These are phyloP conservation scores for Asterophora lycoperdoides DNA, from an alignment of 768 basidiomycete species.

Conservation along the genomic window DNA sequence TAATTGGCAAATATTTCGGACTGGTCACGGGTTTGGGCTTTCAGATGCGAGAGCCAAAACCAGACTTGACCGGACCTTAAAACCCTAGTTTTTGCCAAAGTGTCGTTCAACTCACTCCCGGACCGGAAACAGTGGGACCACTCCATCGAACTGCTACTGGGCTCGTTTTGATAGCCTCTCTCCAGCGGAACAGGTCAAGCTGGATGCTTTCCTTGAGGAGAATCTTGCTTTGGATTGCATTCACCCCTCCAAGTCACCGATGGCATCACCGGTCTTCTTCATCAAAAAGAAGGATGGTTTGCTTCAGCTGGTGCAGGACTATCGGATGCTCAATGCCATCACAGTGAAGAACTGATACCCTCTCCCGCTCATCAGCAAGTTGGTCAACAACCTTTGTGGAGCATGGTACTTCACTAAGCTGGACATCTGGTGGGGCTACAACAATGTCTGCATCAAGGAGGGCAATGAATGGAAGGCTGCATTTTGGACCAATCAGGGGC, in stretches of 20 bases:
- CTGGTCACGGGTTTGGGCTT: no score
- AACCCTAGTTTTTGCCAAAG: no score
- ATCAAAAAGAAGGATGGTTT: constrained; percentile 22
- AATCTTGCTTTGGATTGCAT: constrained; percentile 16
- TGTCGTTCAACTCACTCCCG: no score
- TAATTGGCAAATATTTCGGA: no score
- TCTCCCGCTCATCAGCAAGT: constrained; percentile 25
- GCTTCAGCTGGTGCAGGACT: constrained; percentile 28
- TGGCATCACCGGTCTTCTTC: constrained; percentile 23
- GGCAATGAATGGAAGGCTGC: constrained; percentile 41
- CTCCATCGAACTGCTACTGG: constrained; percentile 30
- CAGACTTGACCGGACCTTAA: no score
- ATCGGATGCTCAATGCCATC: constrained; percentile 25
- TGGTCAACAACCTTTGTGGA: constrained; percentile 22
- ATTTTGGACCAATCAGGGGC: constrained; percentile 31
- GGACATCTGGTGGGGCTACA: constrained; percentile 36
- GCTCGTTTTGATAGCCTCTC: no score
- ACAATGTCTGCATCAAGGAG: constrained; percentile 31
- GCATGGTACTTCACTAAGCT: constrained; percentile 30
- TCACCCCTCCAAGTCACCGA: constrained; percentile 21
- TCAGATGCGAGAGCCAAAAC: no score
- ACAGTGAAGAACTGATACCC: constrained; percentile 30
- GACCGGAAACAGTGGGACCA: constrained; percentile 25
- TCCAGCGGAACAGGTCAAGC: constrained; percentile 29
- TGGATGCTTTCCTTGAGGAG: constrained; percentile 17